Conservation (phyloP, 2,329 filamentous ascomycete species). For the Phialemonium atrogriseum region DNA sequence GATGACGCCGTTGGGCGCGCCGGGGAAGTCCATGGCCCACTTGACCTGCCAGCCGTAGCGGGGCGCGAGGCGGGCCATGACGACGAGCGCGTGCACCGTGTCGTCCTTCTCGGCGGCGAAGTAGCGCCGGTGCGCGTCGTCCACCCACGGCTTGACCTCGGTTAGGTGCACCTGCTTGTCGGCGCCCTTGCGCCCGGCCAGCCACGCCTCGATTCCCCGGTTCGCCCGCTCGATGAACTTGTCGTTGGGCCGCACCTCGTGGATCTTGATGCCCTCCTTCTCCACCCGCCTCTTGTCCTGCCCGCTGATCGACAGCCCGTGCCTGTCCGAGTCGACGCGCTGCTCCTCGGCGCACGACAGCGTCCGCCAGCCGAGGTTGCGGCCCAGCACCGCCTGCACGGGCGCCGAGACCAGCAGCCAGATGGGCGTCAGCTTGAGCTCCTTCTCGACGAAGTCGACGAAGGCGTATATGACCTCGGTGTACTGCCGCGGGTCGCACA, state of each 20-base stretch:
- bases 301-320: slow-evolving; percentile 39
- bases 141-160: slow-evolving; percentile 82
- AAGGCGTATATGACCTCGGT: slow-evolving; percentile 65
- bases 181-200: slow-evolving; percentile 67
- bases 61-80: slow-evolving; percentile 73
- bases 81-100: slow-evolving; percentile 67
- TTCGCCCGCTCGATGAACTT: slow-evolving; percentile 65
- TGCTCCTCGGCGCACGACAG: slow-evolving; percentile 85
- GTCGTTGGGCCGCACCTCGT: slow-evolving; percentile 60
- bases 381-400: slow-evolving; percentile 71
- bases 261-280: slow-evolving; percentile 74
- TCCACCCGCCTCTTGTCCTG: slow-evolving; percentile 76
- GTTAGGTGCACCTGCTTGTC: slow-evolving; percentile 75
- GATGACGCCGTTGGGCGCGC: slow-evolving; percentile 77
- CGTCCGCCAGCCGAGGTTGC: slow-evolving; percentile 77
- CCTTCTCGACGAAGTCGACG: slow-evolving; percentile 64
- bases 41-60: slow-evolving; percentile 88
- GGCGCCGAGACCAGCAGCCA: slow-evolving; percentile 83
- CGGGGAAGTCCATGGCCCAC: slow-evolving; percentile 90
- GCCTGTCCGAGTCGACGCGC: slow-evolving; percentile 70
- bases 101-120: slow-evolving; percentile 71
- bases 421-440: slow-evolving; percentile 51
- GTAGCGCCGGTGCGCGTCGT: slow-evolving; percentile 75
- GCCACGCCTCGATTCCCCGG: slow-evolving; percentile 70
- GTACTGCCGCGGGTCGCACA: slow-evolving; percentile 75